phyloP scores from a whole-genome alignment of 345 rosid species.

The Clausena lansium region DNA sequence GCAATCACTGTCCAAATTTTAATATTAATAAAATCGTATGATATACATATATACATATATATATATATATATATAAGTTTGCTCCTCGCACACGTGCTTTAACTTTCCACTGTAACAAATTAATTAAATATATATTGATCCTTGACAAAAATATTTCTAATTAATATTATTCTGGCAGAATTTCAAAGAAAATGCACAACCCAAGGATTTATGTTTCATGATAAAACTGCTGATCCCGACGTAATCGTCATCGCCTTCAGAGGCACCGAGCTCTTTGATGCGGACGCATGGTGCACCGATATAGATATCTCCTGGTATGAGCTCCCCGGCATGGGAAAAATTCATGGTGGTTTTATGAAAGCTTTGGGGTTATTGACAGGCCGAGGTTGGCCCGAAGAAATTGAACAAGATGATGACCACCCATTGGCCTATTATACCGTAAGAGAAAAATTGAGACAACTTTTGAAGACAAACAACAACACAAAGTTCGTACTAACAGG shows the following conservation, averaged over 20 bases:
- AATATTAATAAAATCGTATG: neutral
- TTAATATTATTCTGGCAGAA: conserved; percentile 21
- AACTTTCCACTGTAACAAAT: too few species aligned
- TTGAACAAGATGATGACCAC: neutral
- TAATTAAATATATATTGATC: too few species aligned
- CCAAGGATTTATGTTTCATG: conserved; percentile 33
- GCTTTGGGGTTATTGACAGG: conserved; percentile 50
- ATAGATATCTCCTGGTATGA: conserved; percentile 46
- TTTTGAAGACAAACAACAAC: conserved; percentile 20
- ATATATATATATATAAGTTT: too few species aligned
- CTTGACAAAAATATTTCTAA: neutral
- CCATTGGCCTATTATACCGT: conserved; percentile 55
- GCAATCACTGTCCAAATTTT: neutral
- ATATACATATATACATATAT: too few species aligned
- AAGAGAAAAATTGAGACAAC: conserved; percentile 36
- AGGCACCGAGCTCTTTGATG: conserved; percentile 46
- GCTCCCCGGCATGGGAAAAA: conserved; percentile 33
- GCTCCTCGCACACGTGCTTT: too few species aligned
- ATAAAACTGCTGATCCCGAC: conserved; percentile 20
- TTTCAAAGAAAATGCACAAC: conserved; percentile 26
- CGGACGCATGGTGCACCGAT: conserved; percentile 48
- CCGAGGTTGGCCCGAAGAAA: conserved; percentile 48
- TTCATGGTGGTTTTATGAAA: conserved; percentile 63
- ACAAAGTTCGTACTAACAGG: conserved; percentile 61
- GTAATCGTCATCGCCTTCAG: conserved; percentile 41